Conservation (phyloP, 257 asterid genomes). For the Solanum virginianum region DNA sequence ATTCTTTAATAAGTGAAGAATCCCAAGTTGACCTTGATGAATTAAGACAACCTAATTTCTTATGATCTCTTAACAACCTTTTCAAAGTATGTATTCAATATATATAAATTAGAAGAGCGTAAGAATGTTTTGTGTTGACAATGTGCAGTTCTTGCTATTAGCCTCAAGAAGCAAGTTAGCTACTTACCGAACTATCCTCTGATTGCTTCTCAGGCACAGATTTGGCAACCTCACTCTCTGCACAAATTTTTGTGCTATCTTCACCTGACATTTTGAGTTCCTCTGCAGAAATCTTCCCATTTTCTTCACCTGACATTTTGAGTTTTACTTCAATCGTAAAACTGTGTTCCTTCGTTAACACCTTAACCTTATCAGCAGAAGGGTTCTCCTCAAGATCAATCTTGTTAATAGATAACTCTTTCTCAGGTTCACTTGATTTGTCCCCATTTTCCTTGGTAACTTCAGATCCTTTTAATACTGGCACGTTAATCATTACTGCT, state of each 20-base stretch:
- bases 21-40: background rate
- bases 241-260: background rate
- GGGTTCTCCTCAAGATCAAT: slow-evolving; percentile 5
- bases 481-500: slow-evolving; percentile 16
- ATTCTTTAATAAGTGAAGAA: background rate
- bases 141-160: background rate
- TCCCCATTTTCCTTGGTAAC: slow-evolving; percentile 9
- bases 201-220: slow-evolving; percentile 15
- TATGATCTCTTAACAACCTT: background rate
- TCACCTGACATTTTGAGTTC: background rate
- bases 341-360: slow-evolving; percentile 10
- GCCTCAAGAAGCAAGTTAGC: background rate
- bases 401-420: background rate
- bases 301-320: slow-evolving; percentile 1
- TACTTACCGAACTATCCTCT: slow-evolving; percentile 20
- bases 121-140: background rate
- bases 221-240: slow-evolving; percentile 3
- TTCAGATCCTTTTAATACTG: slow-evolving; percentile 11
- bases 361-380: background rate
- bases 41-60: background rate
- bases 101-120: background rate
- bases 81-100: background rate
- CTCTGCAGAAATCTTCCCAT: background rate
- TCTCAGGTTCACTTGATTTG: background rate
- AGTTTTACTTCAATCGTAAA: slow-evolving; percentile 3